Base-by-base conservation (phyloP, 768 basidiomycete genomes). In the Crepidotus variabilis region DNA sequence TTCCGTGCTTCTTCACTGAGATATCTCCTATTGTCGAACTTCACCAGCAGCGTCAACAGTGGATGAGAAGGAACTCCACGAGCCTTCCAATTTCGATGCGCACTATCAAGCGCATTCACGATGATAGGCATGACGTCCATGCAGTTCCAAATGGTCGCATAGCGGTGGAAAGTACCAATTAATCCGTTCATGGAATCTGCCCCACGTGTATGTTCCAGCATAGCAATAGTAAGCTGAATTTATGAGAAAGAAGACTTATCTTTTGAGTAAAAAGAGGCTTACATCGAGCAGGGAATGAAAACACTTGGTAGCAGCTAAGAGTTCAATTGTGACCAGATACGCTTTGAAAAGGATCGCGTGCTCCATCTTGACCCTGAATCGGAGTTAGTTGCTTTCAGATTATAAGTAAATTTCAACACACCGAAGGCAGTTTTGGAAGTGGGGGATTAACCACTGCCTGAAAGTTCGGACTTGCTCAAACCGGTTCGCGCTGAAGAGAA, bases 391-490 rank as follows among this genome's bases (percentile, higher is more conserved):
- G 14, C 18, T 16, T 8, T 36, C 6, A 23, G 16, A 11, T 39
- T 11, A 46, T 11, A n/a, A 33, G 16, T n/a, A 18, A 34, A 16
- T 33, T 9, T 8, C 33, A 14, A 64, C 73, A 56, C 61, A 88
- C 88, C 71, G 75, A 8, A 87, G 70, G 55, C 77, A 71, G 59
- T 81, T 84, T 60, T 79, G 79, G 43, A 88, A 75, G 22, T 84
- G 73, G 2, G 90, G 91, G n/a, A 90, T 67, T 32, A 93, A 73
- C 91, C 91, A 93, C 49, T 83, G 80, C 54, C 76, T 78, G 54
- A 91, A 78, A 8, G 81, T 81, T 61, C 86, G 77, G 35, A 89
- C 82, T 71, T 92, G 89, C 60, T 92, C 88, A 59, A 83, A 92
- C 20, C 87, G 82, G 21, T 88, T 77, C 2, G 88, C 84, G 3